Evolutionary conservation across 768 basidiomycete genomes (phyloP).

Genomic region (Roridomyces roridus): DNA sequence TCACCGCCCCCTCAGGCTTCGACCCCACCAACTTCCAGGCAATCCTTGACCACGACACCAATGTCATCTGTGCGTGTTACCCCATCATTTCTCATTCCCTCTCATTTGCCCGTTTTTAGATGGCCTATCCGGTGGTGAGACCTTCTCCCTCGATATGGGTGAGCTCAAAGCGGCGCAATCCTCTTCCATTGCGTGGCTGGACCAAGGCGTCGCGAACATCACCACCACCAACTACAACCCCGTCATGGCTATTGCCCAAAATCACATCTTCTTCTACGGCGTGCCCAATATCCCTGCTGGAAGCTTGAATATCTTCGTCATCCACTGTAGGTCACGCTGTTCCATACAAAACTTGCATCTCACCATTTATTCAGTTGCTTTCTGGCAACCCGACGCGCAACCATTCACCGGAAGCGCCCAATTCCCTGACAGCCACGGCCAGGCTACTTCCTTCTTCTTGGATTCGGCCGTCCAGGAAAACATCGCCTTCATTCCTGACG

Average conservation of each 20-base stretch:
- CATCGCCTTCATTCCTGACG: conserved; percentile 79
- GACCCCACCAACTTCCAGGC: conserved; percentile 70
- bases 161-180: conserved; percentile 65
- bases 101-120: conserved; percentile 45
- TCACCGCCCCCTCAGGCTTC: conserved; percentile 52
- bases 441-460: conserved; percentile 63
- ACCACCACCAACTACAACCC: conserved; percentile 63
- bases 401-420: conserved; percentile 49
- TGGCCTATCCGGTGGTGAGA: conserved; percentile 66
- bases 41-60: conserved; percentile 94
- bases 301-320: conserved; percentile 80
- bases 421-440: conserved; percentile 62
- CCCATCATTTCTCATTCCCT: not conserved
- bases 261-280: conserved; percentile 85
- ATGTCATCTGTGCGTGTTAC: conserved; percentile 73
- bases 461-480: conserved; percentile 62
- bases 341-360: not conserved
- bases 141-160: conserved; percentile 77
- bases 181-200: conserved; percentile 66
- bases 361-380: conserved; percentile 57
- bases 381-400: conserved; percentile 77
- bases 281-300: conserved; percentile 73
- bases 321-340: conserved; percentile 69
- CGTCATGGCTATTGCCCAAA: conserved; percentile 83
- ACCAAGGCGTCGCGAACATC: conserved; percentile 63